Base-by-base conservation (phyloP, 163 green algal species). In the Chlamydomonas reinhardtii region DNA sequence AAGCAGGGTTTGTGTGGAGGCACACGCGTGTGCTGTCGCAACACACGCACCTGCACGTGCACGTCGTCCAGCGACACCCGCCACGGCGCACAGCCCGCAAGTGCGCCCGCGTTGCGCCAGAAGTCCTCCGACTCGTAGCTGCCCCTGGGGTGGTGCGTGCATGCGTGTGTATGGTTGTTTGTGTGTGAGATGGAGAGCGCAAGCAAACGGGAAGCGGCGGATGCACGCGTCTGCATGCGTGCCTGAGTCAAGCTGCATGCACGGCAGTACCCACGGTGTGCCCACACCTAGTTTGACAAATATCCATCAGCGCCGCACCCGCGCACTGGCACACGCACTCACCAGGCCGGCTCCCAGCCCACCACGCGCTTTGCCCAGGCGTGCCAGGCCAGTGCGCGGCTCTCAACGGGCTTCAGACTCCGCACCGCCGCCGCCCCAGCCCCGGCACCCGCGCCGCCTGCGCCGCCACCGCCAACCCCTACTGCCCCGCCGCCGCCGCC, bases 341-440 rank as follows among this genome's bases (percentile, higher is more conserved):
- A 91, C 83, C 84, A 92, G 0, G 81, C 76, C 2, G 74, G 74
- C 22, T 92, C 89, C 25, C 24, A 17, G 48, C 80, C 87, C 22
- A 88, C 37, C 73, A 88, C 92, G 15, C 83, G 79, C 74, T 87
- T 91, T 19, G 91, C 94, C 74, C 92, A 95, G 2, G 89, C 89
- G 34, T 92, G 89, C 94, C 94, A 96, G 74, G 92, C 90, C 76
- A 95, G 84, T 27, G 79, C 82, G 0, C 94, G 89, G 34, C 79
- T 82, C 76, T 96, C 92, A 15, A 91, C 86, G 8, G 93, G 73
- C 79, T 84, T 84, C 20, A 73, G n/a, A 5, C 24, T 17, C 24
- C 43, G 20, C 14, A 73, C 35, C 15, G 37, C 29, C 32, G 56
- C 59, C 16, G 39, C 73, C 52, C 59, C 31, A 2, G 75, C 8